Base-by-base conservation (phyloP, 192 early-diverging fungal species). In the Globomyces pollinis-pini region DNA sequence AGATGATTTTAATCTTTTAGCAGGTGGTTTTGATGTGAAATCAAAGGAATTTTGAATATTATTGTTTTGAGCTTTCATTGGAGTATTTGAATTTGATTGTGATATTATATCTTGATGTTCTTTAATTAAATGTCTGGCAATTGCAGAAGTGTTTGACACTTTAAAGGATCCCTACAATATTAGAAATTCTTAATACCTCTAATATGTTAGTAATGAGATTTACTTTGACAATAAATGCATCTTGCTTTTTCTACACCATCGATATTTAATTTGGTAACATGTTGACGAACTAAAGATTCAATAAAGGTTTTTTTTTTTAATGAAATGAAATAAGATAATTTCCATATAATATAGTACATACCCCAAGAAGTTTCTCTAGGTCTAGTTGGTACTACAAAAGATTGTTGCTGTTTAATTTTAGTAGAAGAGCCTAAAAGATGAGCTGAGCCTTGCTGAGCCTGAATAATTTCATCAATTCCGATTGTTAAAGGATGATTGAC, bases 111-210 rank as follows among this genome's bases (percentile, higher is more conserved):
- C 44, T 24, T 20, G 4, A 47, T 47, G 44, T 24, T 47, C 44
- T 26, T 47, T 47, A 13, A 26, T 20, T n/a, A 47, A 47, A 47
- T 47, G 44, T 20, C 44, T 20, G 28, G 44, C 44, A 20, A 26
- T 24, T 20, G 44, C 44, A 26, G 44, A 47, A 24, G 44, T 47
- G 13, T 47, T 47, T 47, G 44, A 47, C 3, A 47, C 44, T 47
- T 47, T 47, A 47, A 47, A 47, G 28, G 21, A 26, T 2, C 23
- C 44, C 44, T 47, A 18, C n/a, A n/a, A n/a, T n/a, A n/a, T n/a
- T n/a, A n/a, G n/a, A n/a, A n/a, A n/a, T n/a, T n/a, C n/a, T n/a
- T n/a, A n/a, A n/a, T n/a, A n/a, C n/a, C n/a, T n/a, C n/a, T n/a
- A n/a, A n/a, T n/a, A 42, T 47, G 23, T 24, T 3, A 47, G 44